A percentile compares a stretch with the other conserved stretches of the same genome.
Evolutionary conservation across 352 stramenopile species (phyloP).

Genomic region (Phytophthora palmivora): DNA sequence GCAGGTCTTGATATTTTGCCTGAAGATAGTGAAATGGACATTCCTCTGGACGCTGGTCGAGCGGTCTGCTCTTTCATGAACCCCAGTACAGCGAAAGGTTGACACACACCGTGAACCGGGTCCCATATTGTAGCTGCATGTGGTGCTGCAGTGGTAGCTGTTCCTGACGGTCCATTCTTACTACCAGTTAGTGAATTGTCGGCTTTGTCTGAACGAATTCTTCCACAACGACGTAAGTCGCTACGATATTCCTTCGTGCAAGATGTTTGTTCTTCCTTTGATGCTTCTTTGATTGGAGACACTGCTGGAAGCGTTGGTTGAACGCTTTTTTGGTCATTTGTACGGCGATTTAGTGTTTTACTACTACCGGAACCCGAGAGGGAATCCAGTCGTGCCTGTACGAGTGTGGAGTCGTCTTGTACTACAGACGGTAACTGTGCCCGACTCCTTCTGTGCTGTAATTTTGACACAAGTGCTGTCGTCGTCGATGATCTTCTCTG

Average conservation of each 20-base stretch:
- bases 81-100: slow-evolving; percentile 75
- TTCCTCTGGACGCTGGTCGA: slow-evolving; percentile 15
- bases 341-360: slow-evolving; percentile 16
- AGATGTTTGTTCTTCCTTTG: background rate
- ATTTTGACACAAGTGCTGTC: slow-evolving; percentile 6
- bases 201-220: slow-evolving; percentile 41
- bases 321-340: slow-evolving; percentile 13
- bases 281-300: slow-evolving; percentile 19
- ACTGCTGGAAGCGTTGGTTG: slow-evolving; percentile 16
- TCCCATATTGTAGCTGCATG: slow-evolving; percentile 63
- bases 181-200: slow-evolving; percentile 30
- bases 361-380: slow-evolving; percentile 10
- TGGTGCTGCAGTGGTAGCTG: background rate
- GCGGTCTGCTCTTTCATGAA: slow-evolving; percentile 54
- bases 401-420: slow-evolving; percentile 13
- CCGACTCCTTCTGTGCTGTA: slow-evolving; percentile 14
- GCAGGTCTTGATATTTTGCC: slow-evolving; percentile 24
- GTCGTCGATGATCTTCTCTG: slow-evolving; percentile 17
- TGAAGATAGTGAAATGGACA: slow-evolving; percentile 22
- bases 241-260: slow-evolving; percentile 20
- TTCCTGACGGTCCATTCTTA: slow-evolving; percentile 20
- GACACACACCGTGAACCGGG: slow-evolving; percentile 74
- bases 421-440: slow-evolving; percentile 14
- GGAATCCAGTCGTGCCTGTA: background rate
- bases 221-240: slow-evolving; percentile 34